Base-by-base conservation (phyloP, 1,139 yeast species). In the Blastobotrys illinoisensis region DNA sequence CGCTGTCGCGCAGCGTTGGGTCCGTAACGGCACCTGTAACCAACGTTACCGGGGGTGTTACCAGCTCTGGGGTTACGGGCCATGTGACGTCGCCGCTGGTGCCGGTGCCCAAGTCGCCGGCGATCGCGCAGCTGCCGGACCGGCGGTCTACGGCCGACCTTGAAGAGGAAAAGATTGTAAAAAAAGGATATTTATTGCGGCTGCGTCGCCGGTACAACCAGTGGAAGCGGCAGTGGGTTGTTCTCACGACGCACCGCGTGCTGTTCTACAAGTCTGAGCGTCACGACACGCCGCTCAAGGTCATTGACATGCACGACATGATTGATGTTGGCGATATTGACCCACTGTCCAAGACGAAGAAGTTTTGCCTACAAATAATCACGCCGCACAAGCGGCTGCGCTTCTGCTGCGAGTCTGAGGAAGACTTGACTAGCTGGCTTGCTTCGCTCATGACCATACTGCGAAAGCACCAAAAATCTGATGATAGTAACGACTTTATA, bases 271-370 rank as follows among this genome's bases (percentile, higher is more conserved):
- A 78, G 60, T 63, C 65, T 19, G 63, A 65, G 23, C 58, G 62
- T 14, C 58, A 57, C 21, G 54, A 54, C 54, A 60, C 58, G 47
- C 67, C 67, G 6, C 54, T 65, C 58, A 77, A 77, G 62, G 60
- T 63, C 44, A 67, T 79, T 7, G 63, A 67, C 3, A 63, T 77
- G 5, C 60, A 64, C 5, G 75, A 76, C 47, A 65, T 81, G n/a
- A 65, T 76, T 13, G 85, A 81, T 61, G 81, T 77, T 26, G 78
- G 80, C 46, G 85, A 81, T 58, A 65, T 79, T 47, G 84, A 80
- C 54, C 77, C 82, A 1, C 54, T 78, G 21, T 73, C 79, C 6
- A 72, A 70, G 52, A 65, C 77, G 9, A 78, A 75, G 57, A 60
- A 63, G 46, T 78, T 76, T 71, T 80, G 84, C 60, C 65, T 80